Evolutionary conservation across 2,329 filamentous ascomycete species (phyloP).

Genomic region (Aspergillus viridinutans): DNA sequence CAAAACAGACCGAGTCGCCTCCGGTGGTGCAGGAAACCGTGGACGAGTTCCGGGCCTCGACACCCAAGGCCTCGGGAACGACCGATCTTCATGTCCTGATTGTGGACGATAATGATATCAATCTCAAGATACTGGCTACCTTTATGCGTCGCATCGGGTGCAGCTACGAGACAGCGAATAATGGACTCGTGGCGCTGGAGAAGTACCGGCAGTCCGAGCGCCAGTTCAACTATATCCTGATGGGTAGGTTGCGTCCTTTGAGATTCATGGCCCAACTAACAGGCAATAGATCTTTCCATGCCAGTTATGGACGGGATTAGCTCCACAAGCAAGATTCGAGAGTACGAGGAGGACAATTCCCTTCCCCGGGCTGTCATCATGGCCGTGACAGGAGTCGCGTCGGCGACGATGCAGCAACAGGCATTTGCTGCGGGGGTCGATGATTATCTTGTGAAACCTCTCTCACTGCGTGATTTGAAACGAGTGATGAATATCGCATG

Average conservation of each 20-base stretch:
- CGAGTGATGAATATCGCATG: slow-evolving; percentile 24
- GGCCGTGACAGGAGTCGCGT: slow-evolving; percentile 31
- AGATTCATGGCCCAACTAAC: not conserved
- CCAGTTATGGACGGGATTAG: slow-evolving; percentile 43
- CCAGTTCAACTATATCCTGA: slow-evolving; percentile 34
- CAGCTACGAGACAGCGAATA: slow-evolving; percentile 33
- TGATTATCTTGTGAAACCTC: slow-evolving; percentile 30
- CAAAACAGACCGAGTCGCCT: slow-evolving; percentile 12
- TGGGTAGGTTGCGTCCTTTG: slow-evolving; percentile 21
- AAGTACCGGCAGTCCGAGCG: slow-evolving; percentile 26
- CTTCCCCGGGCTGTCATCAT: slow-evolving; percentile 23
- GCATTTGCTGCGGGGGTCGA: slow-evolving; percentile 27
- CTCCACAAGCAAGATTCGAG: slow-evolving; percentile 39
- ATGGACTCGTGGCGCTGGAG: slow-evolving; percentile 38
- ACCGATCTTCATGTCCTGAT: slow-evolving; percentile 28
- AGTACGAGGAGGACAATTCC: slow-evolving; percentile 26
- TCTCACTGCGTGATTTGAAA: slow-evolving; percentile 29
- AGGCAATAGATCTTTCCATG: slow-evolving; percentile 41
- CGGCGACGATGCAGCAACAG: slow-evolving; percentile 28
- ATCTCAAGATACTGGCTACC: slow-evolving; percentile 36
- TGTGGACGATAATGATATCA: slow-evolving; percentile 43
- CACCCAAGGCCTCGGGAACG: not conserved
- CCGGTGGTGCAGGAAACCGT: slow-evolving; percentile 12
- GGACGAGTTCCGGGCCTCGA: slow-evolving; percentile 6
- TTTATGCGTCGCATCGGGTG: slow-evolving; percentile 37